Evolutionary conservation across 2,329 filamentous ascomycete genomes (phyloP), one percentile per base, ranked within the genome.

Genomic region (Phaeosphaeriaceae sp.): DNA sequence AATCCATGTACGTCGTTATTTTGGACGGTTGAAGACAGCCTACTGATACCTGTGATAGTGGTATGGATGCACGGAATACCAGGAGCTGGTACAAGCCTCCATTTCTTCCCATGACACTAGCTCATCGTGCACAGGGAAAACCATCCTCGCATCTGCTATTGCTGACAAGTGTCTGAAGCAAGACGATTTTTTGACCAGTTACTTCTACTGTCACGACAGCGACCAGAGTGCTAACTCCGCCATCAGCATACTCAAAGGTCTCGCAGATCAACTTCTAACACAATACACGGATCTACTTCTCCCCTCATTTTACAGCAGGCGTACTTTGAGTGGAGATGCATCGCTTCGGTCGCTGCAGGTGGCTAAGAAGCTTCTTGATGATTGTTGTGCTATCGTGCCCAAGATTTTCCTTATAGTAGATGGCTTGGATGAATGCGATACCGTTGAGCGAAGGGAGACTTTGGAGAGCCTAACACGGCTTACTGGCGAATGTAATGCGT

Each of bases 361-460:
- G 17, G 63, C 67, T 1, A 66, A 52, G 44, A 68, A 58, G 46
- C 49, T 70, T 4, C 54, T 74, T 2, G 63, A 69, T 24, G 61
- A 69, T 10, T 59, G 66, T 19, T 72, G 68, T 25, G 21, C 44
- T 0, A 58, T 53, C 5, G 36, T 66, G 1, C 49, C 59, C 0
- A 72, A 69, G 33, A 24, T 63, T 1, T 73, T 61, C 27, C 62
- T 73, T 15, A 47, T 74, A 3, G 49, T 74, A n/a, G 69, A 74
- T 33, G 51, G 69, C 3, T 51, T 72, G 1, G 69, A 72, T 45
- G 69, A 72, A 53, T 70, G 65, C 33, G 61, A 58, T 3, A 24
- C 33, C 13, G 17, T 13, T 2, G 67, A 73, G 27, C 58, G 69
- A 51, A 69, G 67, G 42, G 61, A 69, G 25, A 49, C 63, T 3